Base-by-base conservation (phyloP, 2,329 filamentous ascomycete species). In the Metarhizium brunneum region DNA sequence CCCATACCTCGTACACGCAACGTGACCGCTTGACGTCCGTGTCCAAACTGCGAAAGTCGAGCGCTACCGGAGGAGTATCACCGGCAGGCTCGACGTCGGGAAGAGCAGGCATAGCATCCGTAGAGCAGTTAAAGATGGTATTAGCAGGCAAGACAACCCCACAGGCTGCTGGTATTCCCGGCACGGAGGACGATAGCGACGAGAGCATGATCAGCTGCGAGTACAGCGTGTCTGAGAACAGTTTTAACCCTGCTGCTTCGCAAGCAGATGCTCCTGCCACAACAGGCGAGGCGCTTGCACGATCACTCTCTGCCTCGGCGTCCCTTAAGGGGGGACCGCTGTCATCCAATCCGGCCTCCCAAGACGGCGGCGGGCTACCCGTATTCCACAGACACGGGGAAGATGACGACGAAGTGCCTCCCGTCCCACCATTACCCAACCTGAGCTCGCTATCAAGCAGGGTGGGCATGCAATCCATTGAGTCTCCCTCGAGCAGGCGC, bases 141-240 rank as follows among this genome's bases (percentile, higher is more conserved):
- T 69, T 86, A 16, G 77, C 77, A 0, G 83, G 82, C 38, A 77
- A 80, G 47, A 61, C 63, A 11, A 65, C 69, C 4, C 66, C 71
- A 10, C 73, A 73, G 47, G 71, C 71, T 14, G 71, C 71, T 2
- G 68, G 69, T 10, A 59, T 64, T 4, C 61, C 60, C 4, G 72
- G 69, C 35, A 66, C 68, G n/a, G 73, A 76, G 20, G 76, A 79
- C 53, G 81, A 80, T 57, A 79, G 76, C 54, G 83, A 77, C 64
- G 86, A 90, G 54, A 88, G 85, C 67, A 81, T 90, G 75, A 79
- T 86, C 59, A 88, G 84, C 71, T 87, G 85, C 60, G 85, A 88
- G 56, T 78, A 82, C 60, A 80, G 81, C 48, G 76, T 81, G n/a
- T 87, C 84, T 6, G 86, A 89, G 64, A 71, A 83, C 20, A 86